Evolutionary conservation across 495 filamentous ascomycete species (phyloP).

Genomic region (Cladorrhinum samala): DNA sequence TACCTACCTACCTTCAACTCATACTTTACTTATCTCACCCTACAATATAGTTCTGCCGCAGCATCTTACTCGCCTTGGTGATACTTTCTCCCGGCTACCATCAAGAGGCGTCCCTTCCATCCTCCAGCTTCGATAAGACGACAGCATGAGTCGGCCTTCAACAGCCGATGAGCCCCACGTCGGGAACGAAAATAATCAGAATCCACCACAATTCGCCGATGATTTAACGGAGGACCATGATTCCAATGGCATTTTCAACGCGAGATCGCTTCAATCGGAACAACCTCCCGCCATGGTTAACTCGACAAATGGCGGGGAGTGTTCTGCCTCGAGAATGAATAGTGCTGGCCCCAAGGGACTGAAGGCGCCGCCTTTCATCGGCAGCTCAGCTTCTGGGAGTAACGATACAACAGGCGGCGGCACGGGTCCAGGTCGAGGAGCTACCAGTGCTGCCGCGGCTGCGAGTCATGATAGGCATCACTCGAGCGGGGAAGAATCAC

Average conservation of each 20-base stretch:
- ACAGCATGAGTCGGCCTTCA: constrained; percentile 34
- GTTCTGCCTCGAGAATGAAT: too few species aligned
- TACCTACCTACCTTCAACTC: too few species aligned
- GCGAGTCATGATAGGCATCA: too few species aligned
- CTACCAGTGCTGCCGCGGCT: too few species aligned
- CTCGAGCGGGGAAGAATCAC: background rate
- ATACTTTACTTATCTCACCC: too few species aligned
- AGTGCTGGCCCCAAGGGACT: too few species aligned
- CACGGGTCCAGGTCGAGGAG: too few species aligned
- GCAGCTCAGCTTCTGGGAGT: too few species aligned
- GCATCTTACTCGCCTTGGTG: background rate
- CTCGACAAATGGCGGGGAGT: background rate
- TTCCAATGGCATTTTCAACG: constrained; percentile 52
- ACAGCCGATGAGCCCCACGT: constrained; percentile 45
- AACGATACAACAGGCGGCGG: too few species aligned
- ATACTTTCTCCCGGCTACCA: background rate
- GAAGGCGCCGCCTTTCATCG: too few species aligned
- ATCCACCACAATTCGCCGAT: constrained; percentile 44
- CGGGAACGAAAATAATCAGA: constrained; percentile 52
- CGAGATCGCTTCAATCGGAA: constrained; percentile 34
- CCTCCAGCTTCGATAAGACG: background rate
- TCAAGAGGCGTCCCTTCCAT: background rate
- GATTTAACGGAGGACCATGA: constrained; percentile 54
- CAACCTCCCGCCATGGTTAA: background rate
- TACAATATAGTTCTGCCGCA: too few species aligned